Evolutionary conservation across 768 basidiomycete genomes (phyloP).

Genomic region (Suillus weaverae): DNA sequence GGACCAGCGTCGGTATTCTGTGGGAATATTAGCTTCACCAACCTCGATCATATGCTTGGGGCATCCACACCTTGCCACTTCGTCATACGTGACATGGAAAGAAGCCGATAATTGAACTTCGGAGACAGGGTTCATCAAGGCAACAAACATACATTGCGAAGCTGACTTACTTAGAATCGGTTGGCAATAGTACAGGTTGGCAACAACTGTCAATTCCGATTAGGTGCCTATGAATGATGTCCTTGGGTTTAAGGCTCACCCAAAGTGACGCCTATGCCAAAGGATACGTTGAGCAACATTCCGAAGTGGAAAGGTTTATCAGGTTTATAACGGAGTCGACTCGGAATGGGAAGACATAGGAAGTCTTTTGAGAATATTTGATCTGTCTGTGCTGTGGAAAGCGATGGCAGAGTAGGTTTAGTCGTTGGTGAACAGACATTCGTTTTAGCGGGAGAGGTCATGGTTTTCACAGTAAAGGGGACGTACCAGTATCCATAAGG

Average conservation of each 20-base stretch:
- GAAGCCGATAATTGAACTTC: conserved; percentile 36
- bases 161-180: conserved; percentile 67
- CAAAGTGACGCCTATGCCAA: conserved; percentile 50
- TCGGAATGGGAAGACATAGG: conserved; percentile 48
- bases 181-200: conserved; percentile 83
- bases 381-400: not conserved
- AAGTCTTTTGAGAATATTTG: conserved; percentile 30
- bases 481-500: not conserved
- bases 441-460: not conserved
- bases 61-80: conserved; percentile 32
- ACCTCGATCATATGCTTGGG: not conserved
- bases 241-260: conserved; percentile 26
- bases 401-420: not conserved
- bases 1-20: conserved; percentile 65
- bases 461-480: not conserved
- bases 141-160: not conserved
- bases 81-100: conserved; percentile 34
- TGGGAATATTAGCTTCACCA: conserved; percentile 7
- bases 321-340: conserved; percentile 40
- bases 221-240: not conserved
- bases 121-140: not conserved
- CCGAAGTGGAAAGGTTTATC: conserved; percentile 37
- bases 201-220: conserved; percentile 34
- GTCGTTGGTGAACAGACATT: not conserved
- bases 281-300: conserved; percentile 40